Evolutionary conservation across 305 asterid genomes (phyloP).

Genomic region (Fraxinus platypoda): DNA sequence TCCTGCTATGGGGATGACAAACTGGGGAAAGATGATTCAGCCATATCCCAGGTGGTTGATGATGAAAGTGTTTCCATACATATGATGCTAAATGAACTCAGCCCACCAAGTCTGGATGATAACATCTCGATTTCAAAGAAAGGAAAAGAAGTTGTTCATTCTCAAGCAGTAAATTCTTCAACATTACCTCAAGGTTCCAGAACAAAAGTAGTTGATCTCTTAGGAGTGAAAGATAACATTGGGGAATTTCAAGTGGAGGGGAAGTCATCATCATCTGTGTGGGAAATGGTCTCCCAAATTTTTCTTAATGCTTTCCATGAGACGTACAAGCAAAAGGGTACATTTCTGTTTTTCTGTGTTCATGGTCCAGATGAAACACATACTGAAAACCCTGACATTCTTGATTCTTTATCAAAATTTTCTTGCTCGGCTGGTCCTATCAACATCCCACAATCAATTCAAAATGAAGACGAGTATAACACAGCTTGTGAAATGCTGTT

Average conservation of each 20-base stretch:
- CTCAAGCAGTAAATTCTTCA: slow-evolving; percentile 40
- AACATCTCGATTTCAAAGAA: slow-evolving; percentile 39
- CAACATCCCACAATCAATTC: slow-evolving; percentile 45
- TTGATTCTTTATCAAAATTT: slow-evolving; percentile 61
- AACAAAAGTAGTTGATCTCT: slow-evolving; percentile 27
- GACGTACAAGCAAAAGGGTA: slow-evolving; percentile 58
- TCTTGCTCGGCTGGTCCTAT: slow-evolving; percentile 46
- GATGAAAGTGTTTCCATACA: slow-evolving; percentile 68
- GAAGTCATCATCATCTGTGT: slow-evolving; percentile 60
- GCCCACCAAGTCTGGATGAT: slow-evolving; percentile 59
- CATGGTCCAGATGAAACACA: slow-evolving; percentile 43
- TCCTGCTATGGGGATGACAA: slow-evolving; percentile 40
- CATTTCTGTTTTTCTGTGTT: slow-evolving; percentile 60
- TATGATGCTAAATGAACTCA: slow-evolving; percentile 64
- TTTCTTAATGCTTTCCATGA: slow-evolving; percentile 45
- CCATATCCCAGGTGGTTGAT: slow-evolving; percentile 43
- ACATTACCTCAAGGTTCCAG: slow-evolving; percentile 34
- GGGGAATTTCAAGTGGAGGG: slow-evolving; percentile 81
- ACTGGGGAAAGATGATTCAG: slow-evolving; percentile 37
- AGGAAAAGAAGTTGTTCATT: slow-evolving; percentile 33
- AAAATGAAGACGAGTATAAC: slow-evolving; percentile 50
- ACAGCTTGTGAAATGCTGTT: slow-evolving; percentile 53
- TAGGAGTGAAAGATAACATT: slow-evolving; percentile 46
- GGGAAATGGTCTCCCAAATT: slow-evolving; percentile 69
- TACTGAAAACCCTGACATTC: slow-evolving; percentile 31